A percentile compares a stretch with the other conserved stretches of the same genome.
Conservation (phyloP, 2,329 filamentous ascomycete species). For the Penicillium sp. region DNA sequence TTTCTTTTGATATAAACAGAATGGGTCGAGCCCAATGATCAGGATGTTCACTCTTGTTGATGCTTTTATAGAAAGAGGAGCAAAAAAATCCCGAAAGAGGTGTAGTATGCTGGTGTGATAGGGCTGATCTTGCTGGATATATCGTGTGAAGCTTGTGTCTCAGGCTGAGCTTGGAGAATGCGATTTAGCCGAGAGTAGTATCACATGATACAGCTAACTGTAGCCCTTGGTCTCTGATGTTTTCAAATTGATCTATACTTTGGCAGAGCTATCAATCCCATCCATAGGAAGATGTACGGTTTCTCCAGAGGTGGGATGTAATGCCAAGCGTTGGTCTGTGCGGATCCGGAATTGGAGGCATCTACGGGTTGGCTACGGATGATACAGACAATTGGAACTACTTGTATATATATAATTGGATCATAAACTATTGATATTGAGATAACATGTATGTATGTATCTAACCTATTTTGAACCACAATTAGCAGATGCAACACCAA, state of each 20-base stretch:
- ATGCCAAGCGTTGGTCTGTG: conserved; percentile 39
- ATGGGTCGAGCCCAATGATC: background rate
- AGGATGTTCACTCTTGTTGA: too few relatives aligned
- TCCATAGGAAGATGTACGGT: background rate
- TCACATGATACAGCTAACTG: background rate
- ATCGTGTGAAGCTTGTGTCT: background rate
- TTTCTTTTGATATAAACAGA: background rate
- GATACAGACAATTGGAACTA: background rate
- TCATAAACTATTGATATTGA: conserved; percentile 2
- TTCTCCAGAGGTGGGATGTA: conserved; percentile 24
- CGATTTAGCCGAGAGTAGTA: background rate
- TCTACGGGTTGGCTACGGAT: background rate
- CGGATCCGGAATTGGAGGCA: conserved; percentile 9
- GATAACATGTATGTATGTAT: conserved; percentile 7
- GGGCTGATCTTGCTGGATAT: background rate
- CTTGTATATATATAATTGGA: background rate
- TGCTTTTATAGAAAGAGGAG: background rate
- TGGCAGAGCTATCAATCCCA: background rate
- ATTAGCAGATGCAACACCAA: conserved; percentile 13
- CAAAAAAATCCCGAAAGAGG: too few relatives aligned
- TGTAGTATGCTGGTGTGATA: background rate
- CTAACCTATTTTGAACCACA: background rate
- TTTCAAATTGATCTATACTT: background rate
- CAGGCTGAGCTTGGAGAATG: background rate
- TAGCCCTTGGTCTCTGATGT: background rate